Conservation (phyloP, 495 filamentous ascomycete genomes). For the Clohesyomyces aquaticus region DNA sequence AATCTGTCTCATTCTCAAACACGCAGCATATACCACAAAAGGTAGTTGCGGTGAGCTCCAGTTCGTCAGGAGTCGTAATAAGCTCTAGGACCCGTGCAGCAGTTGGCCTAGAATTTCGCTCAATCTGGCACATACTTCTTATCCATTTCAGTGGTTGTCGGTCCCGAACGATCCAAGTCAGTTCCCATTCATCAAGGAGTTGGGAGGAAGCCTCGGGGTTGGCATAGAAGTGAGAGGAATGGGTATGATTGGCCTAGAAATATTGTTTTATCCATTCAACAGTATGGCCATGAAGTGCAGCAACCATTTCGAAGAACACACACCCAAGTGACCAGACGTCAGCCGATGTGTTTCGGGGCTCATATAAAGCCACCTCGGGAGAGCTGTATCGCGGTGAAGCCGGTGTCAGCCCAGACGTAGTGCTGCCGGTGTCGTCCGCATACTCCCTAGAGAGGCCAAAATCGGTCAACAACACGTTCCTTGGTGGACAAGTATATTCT, state of each 20-base stretch:
- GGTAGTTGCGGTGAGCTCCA: not conserved
- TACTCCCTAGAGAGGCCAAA: constrained; percentile 27
- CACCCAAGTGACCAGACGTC: constrained; percentile 25
- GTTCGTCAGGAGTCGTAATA: not conserved
- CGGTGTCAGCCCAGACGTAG: not conserved
- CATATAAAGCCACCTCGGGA: constrained; percentile 19
- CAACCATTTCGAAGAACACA: constrained; percentile 19
- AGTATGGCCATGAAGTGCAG: constrained; percentile 1
- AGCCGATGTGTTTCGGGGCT: constrained; percentile 3
- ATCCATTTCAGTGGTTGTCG: not conserved
- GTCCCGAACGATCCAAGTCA: not conserved
- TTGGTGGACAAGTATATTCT: constrained; percentile 29
- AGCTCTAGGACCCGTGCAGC: too few species aligned
- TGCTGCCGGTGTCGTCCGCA: constrained; percentile 1
- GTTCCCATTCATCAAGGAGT: not conserved
- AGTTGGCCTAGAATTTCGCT: not conserved
- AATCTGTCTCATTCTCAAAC: not conserved
- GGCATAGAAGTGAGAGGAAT: not conserved
- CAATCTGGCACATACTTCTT: not conserved
- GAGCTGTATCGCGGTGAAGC: constrained; percentile 17
- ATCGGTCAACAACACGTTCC: constrained; percentile 25
- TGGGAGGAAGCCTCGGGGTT: not conserved
- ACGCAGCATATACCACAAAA: not conserved
- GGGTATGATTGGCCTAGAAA: not conserved
- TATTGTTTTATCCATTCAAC: not conserved